Evolutionary conservation across 2,329 filamentous ascomycete genomes (phyloP).

Genomic region (Pseudofabraea citricarpa): DNA sequence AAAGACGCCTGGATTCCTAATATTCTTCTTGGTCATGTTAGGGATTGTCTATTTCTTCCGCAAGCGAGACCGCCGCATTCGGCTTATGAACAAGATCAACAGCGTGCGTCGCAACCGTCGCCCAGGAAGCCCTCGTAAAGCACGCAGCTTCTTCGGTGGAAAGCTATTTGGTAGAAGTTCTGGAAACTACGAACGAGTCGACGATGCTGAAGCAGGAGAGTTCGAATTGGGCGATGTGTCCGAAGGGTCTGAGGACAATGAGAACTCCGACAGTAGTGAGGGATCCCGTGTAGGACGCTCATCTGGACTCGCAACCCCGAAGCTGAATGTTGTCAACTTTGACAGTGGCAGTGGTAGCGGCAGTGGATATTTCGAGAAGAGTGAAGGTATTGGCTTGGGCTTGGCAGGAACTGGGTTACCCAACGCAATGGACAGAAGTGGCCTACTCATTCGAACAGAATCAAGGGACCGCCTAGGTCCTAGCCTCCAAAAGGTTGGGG

Average conservation of each 20-base stretch:
- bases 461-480: constrained; percentile 72
- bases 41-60: constrained; percentile 69
- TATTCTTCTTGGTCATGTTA: constrained; percentile 71
- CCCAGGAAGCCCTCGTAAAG: constrained; percentile 42
- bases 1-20: constrained; percentile 67
- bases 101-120: constrained; percentile 38
- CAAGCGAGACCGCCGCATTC: constrained; percentile 69
- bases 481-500: constrained; percentile 47
- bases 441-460: constrained; percentile 76
- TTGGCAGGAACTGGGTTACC: constrained; percentile 13
- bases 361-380: constrained; percentile 21
- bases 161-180: constrained; percentile 61
- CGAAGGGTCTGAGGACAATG: constrained; percentile 55
- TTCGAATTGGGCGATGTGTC: constrained; percentile 69
- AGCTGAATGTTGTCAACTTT: constrained; percentile 47
- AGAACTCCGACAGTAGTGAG: constrained; percentile 58
- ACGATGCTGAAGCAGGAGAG: constrained; percentile 61
- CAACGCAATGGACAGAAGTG: constrained; percentile 57
- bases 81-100: constrained; percentile 51
- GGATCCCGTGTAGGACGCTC: constrained; percentile 51
- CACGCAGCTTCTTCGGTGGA: constrained; percentile 45
- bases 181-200: constrained; percentile 74
- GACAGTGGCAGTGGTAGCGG: constrained; percentile 28
- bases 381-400: constrained; percentile 18
- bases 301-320: constrained; percentile 66